Conservation (phyloP, 2,329 filamentous ascomycete genomes). For the Plenodomus biglobosus region DNA sequence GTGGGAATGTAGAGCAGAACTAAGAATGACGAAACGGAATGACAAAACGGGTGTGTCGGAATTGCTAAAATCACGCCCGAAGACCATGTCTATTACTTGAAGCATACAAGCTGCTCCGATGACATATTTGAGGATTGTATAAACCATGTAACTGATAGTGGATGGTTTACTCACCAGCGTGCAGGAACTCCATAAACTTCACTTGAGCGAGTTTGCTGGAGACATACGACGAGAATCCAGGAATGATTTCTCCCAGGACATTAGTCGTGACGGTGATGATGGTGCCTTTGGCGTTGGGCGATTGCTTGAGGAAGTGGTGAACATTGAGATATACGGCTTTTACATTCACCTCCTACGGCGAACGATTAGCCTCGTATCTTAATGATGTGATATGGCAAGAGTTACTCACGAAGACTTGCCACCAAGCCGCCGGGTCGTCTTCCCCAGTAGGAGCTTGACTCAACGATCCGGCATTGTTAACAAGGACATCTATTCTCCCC, state of each 20-base stretch:
- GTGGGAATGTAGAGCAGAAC: not conserved
- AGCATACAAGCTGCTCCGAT: no score
- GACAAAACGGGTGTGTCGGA: not conserved
- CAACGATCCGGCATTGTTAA: constrained; percentile 22
- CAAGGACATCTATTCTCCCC: constrained; percentile 29
- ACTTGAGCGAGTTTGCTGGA: constrained; percentile 24
- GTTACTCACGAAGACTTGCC: constrained; percentile 1
- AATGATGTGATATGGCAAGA: constrained; percentile 5
- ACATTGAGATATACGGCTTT: constrained; percentile 16
- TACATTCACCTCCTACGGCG: constrained; percentile 22
- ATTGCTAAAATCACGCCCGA: no score
- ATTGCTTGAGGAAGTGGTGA: constrained; percentile 10
- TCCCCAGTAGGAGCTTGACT: constrained; percentile 11
- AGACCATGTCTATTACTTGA: no score
- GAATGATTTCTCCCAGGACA: constrained; percentile 13
- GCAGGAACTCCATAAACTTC: constrained; percentile 24
- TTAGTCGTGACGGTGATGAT: constrained; percentile 21
- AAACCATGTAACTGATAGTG: no score
- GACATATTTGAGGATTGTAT: not conserved
- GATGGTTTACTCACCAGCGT: constrained; percentile 8
- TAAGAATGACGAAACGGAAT: no score
- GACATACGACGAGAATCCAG: constrained; percentile 22
- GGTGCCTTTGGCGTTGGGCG: constrained; percentile 10
- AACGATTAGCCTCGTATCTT: constrained; percentile 2
- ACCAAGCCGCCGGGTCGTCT: not conserved